Evolutionary conservation across 306 rosid genomes (phyloP).

Genomic region (Boehmeria nivea): DNA sequence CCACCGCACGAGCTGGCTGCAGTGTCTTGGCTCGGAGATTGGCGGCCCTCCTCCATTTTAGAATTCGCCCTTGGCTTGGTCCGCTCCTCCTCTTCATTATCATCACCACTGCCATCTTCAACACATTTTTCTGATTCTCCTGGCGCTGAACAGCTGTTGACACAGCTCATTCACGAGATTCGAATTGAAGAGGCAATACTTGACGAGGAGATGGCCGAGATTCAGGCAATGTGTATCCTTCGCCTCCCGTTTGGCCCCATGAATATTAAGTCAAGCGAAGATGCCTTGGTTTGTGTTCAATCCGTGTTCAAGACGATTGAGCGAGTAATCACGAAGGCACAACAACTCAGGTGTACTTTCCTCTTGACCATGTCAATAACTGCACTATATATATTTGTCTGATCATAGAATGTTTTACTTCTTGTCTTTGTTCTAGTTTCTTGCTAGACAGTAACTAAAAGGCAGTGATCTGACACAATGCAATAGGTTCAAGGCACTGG

Average conservation of each 20-base stretch:
- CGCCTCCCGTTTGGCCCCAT: slow-evolving; percentile 35
- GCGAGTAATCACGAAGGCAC: slow-evolving; percentile 36
- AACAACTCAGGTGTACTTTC: slow-evolving; percentile 34
- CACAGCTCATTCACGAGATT: slow-evolving; percentile 32
- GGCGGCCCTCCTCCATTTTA: slow-evolving; percentile 44
- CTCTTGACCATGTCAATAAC: not conserved
- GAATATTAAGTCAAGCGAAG: slow-evolving; percentile 11
- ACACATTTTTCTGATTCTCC: slow-evolving; percentile 1
- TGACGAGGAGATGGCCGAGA: slow-evolving; percentile 50
- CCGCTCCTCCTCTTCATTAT: slow-evolving; percentile 3
- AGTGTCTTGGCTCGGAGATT: slow-evolving; percentile 40
- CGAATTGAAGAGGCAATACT: slow-evolving; percentile 38
- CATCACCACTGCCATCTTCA: slow-evolving; percentile 5
- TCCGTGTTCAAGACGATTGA: slow-evolving; percentile 41
- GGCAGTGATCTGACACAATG: not conserved
- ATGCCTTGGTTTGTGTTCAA: slow-evolving; percentile 24
- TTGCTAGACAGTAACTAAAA: not conserved
- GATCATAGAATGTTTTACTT: too few species aligned
- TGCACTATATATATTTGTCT: too few species aligned
- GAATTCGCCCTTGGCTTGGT: slow-evolving; percentile 27
- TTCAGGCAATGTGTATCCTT: slow-evolving; percentile 38
- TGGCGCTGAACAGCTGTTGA: slow-evolving; percentile 21
- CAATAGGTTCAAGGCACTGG: slow-evolving; percentile 37
- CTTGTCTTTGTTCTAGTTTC: too few species aligned
- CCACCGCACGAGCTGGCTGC: slow-evolving; percentile 30